Conservation (phyloP, 306 rosid species). For the Sphenostylis stenocarpa region DNA sequence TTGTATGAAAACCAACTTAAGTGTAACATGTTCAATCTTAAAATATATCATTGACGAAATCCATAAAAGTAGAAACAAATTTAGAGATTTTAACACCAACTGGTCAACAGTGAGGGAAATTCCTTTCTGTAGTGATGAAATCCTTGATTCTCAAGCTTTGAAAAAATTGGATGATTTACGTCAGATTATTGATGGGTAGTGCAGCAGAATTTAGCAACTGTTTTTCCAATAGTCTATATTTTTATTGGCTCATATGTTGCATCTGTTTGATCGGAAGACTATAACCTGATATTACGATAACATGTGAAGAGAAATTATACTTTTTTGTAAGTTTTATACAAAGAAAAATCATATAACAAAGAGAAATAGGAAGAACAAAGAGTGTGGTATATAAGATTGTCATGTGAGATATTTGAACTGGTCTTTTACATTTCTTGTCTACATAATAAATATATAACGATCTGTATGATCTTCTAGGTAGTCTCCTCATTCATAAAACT, state of each 20-base stretch:
- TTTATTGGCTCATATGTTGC: neutral
- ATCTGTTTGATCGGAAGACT: neutral
- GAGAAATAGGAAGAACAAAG: neutral
- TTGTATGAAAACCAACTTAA: neutral
- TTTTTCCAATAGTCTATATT: neutral
- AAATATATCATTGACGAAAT: neutral
- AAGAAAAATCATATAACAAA: neutral
- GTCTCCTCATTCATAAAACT: neutral
- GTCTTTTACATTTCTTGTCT: neutral
- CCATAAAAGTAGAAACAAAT: neutral
- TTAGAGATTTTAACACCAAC: neutral
- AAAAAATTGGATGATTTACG: neutral
- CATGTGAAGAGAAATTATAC: neutral
- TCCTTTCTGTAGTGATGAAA: neutral
- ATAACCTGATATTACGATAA: neutral
- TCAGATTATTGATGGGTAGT: neutral
- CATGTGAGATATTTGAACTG: neutral
- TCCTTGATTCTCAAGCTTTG: neutral
- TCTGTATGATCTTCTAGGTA: neutral
- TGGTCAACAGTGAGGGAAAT: neutral
- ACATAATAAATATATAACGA: neutral
- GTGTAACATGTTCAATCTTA: neutral
- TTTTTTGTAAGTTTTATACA: neutral
- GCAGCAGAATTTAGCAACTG: neutral
- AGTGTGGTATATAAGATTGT: neutral